Evolutionary conservation across 441 rosid species (phyloP).

Genomic region (Manihot esculenta): DNA sequence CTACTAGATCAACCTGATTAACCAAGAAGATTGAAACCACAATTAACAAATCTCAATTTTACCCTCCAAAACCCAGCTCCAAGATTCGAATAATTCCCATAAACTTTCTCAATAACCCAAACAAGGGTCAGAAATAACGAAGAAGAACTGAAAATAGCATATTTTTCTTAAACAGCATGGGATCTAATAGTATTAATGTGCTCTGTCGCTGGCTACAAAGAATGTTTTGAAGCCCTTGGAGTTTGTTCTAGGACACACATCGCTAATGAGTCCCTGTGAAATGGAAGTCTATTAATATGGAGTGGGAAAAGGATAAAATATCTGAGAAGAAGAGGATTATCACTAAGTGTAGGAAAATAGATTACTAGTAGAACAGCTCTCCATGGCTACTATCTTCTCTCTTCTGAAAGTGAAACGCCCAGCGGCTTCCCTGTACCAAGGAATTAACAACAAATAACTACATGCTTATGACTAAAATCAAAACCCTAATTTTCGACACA

Average conservation of each 20-base stretch:
- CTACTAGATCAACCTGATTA: conserved; percentile 73
- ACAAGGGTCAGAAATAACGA: background rate
- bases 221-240: too few relatives aligned
- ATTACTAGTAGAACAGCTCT: conserved; percentile 14
- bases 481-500: conserved; percentile 6
- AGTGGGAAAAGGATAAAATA: background rate
- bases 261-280: background rate
- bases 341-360: background rate
- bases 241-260: background rate
- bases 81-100: conserved; percentile 12
- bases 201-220: background rate
- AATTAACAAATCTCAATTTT: background rate
- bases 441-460: background rate
- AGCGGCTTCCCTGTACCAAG: background rate
- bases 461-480: background rate
- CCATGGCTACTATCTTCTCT: conserved; percentile 39
- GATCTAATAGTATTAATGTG: too few relatives aligned
- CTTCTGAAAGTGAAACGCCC: background rate
- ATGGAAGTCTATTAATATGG: background rate
- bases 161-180: too few relatives aligned
- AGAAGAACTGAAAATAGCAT: too few relatives aligned
- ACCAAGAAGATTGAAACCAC: conserved; percentile 15
- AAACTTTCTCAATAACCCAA: conserved; percentile 14
- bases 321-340: background rate
- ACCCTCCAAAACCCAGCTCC: conserved; percentile 18